Conservation (phyloP, 768 basidiomycete genomes). For the Mycena vitilis region DNA sequence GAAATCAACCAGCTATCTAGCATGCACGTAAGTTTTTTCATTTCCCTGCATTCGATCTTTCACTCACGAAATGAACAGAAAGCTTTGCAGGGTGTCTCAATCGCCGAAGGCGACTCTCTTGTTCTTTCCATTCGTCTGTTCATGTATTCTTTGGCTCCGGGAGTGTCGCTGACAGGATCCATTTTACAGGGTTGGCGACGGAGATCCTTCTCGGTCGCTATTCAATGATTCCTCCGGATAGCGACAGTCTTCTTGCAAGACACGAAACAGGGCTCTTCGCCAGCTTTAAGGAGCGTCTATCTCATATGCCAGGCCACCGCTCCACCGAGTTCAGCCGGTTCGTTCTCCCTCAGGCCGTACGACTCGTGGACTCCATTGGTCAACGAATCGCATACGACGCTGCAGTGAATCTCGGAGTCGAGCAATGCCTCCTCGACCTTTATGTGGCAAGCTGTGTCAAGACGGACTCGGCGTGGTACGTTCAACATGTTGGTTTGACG, state of each 20-base stretch:
- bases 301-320: constrained; percentile 44
- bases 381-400: constrained; percentile 59
- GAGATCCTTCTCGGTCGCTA: constrained; percentile 44
- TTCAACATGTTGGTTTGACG: constrained; percentile 48
- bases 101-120: constrained; percentile 60
- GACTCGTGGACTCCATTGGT: constrained; percentile 56
- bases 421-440: constrained; percentile 50
- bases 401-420: constrained; percentile 44
- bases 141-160: background rate
- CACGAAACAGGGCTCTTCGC: constrained; percentile 39
- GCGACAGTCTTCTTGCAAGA: constrained; percentile 38
- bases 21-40: constrained; percentile 43
- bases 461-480: constrained; percentile 56
- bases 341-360: constrained; percentile 55
- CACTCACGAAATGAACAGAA: constrained; percentile 39
- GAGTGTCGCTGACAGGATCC: background rate
- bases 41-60: background rate
- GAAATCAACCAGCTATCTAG: constrained; percentile 49
- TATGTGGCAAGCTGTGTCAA: constrained; percentile 51
- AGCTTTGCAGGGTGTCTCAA: constrained; percentile 51
- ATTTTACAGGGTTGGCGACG: constrained; percentile 40
- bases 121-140: constrained; percentile 52
- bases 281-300: constrained; percentile 36
- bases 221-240: constrained; percentile 32
- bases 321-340: constrained; percentile 46